These are phyloP conservation scores for Tuber magnatum DNA, from an alignment of 495 filamentous ascomycete genomes.

Conservation along the genomic window DNA sequence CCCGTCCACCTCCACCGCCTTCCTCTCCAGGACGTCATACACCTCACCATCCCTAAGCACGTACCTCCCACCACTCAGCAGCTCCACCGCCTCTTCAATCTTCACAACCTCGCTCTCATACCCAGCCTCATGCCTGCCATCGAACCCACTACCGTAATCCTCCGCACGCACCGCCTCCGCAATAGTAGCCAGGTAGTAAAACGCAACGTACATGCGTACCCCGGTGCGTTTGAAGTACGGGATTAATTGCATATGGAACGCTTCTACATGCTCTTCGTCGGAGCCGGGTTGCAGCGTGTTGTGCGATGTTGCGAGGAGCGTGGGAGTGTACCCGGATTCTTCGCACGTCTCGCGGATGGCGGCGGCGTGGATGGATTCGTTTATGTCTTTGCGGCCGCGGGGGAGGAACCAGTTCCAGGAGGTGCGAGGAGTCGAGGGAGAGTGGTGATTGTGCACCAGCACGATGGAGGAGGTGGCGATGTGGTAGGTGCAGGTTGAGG, in stretches of 20 bases:
- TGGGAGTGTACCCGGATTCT: slow-evolving; percentile 35
- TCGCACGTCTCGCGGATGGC: slow-evolving; percentile 42
- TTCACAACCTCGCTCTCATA: slow-evolving; percentile 27
- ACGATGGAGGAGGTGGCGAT: slow-evolving; percentile 32
- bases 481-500: slow-evolving; percentile 39
- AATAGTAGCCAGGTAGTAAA: slow-evolving; percentile 26
- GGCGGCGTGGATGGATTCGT: slow-evolving; percentile 29
- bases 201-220: slow-evolving; percentile 20
- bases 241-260: slow-evolving; percentile 31
- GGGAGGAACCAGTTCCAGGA: slow-evolving; percentile 33
- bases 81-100: slow-evolving; percentile 21
- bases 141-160: slow-evolving; percentile 30
- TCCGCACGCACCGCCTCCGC: slow-evolving; percentile 6
- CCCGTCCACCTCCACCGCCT: background rate
- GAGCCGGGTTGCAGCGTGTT: slow-evolving; percentile 29
- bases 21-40: background rate
- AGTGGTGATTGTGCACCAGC: slow-evolving; percentile 27
- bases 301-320: slow-evolving; percentile 21
- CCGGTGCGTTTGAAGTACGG: slow-evolving; percentile 6
- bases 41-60: background rate
- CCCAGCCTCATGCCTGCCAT: slow-evolving; percentile 26
- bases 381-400: slow-evolving; percentile 41
- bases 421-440: background rate
- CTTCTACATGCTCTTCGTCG: slow-evolving; percentile 21
- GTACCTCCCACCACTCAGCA: slow-evolving; percentile 22